These are phyloP conservation scores for Podila clonocystis DNA, from an alignment of 192 early-diverging fungal genomes.

Conservation along the genomic window DNA sequence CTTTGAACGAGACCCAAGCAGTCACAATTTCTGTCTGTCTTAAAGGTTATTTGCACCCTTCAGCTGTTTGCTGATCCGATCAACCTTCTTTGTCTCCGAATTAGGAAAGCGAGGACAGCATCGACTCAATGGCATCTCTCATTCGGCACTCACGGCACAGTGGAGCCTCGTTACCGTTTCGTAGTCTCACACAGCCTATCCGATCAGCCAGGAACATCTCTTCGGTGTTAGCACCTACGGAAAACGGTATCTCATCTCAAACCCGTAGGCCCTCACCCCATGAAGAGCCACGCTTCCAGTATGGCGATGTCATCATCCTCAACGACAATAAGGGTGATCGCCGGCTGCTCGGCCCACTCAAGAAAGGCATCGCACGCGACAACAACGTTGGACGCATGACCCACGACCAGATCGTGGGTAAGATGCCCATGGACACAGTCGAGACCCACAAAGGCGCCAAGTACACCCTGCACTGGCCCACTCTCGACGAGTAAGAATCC, in stretches of 20 bases:
- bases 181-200: too few species aligned
- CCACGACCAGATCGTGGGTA: conserved; percentile 36
- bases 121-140: not conserved
- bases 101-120: too few species aligned
- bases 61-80: not conserved
- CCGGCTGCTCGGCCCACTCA: conserved; percentile 24
- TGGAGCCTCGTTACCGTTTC: not conserved
- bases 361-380: conserved; percentile 18
- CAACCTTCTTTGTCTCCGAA: not conserved
- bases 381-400: conserved; percentile 19
- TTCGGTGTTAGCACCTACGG: not conserved
- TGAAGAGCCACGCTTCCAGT: conserved; percentile 27
- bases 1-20: too few species aligned
- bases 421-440: conserved; percentile 20
- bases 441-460: conserved; percentile 25
- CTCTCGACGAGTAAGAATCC: conserved; percentile 32
- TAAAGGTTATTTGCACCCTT: not conserved
- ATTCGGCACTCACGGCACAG: not conserved
- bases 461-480: conserved; percentile 40
- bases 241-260: not conserved
- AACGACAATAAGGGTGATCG: conserved; percentile 32
- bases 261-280: conserved; percentile 5
- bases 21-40: too few species aligned
- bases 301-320: conserved; percentile 42
- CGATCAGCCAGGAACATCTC: too few species aligned